phyloP scores from a whole-genome alignment of 768 basidiomycete species.

The Calocera cornea region DNA sequence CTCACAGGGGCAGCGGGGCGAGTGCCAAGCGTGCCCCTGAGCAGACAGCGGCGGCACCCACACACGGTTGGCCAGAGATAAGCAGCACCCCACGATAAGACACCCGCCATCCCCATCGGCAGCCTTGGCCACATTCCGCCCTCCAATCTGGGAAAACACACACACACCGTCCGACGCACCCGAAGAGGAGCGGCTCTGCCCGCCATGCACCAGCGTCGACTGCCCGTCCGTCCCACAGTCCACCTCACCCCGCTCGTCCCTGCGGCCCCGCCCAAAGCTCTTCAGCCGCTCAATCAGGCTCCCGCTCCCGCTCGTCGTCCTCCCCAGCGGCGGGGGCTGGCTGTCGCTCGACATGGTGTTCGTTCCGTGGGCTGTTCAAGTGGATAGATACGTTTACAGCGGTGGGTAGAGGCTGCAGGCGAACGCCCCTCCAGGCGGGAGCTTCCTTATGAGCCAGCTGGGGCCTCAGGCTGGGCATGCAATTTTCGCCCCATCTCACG shows the following conservation, averaged over 20 bases:
- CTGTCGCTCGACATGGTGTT: not conserved
- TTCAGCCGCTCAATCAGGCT: not conserved
- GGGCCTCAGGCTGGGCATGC: not conserved
- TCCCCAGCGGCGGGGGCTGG: not conserved
- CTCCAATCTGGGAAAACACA: too few species aligned
- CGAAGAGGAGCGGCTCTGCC: not conserved
- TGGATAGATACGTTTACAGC: not conserved
- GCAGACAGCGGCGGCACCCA: too few species aligned
- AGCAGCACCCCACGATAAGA: not conserved
- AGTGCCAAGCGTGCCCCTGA: not conserved
- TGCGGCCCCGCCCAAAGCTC: not conserved
- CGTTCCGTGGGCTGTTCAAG: not conserved
- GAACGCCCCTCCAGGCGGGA: not conserved
- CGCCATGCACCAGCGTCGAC: slow-evolving; percentile 3
- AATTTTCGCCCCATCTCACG: not conserved
- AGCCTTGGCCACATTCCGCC: not conserved
- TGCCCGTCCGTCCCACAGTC: not conserved
- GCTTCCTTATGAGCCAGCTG: not conserved
- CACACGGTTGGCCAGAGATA: not conserved
- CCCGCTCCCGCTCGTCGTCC: not conserved
- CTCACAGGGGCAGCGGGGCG: not conserved
- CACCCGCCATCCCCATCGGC: not conserved
- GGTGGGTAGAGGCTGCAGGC: not conserved
- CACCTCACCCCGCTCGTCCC: not conserved
- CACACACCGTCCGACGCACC: not conserved